phyloP scores from a whole-genome alignment of 495 filamentous ascomycete genomes.

The Penicillium bialowiezense region DNA sequence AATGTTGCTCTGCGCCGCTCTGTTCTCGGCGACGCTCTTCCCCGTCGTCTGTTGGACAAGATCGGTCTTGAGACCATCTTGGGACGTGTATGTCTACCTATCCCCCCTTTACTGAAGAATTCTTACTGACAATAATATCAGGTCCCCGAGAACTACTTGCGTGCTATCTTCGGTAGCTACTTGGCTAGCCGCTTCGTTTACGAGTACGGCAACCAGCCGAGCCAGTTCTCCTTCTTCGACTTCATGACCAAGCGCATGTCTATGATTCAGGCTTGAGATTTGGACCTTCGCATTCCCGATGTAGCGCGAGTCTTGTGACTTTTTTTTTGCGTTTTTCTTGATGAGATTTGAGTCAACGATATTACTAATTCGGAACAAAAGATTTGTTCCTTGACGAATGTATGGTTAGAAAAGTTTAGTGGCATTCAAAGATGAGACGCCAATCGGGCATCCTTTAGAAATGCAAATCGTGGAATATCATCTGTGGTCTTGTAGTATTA shows the following conservation, averaged over 20 bases:
- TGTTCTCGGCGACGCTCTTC: conserved; percentile 82
- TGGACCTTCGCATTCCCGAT: background rate
- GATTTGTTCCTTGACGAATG: conserved; percentile 23
- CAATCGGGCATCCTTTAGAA: conserved; percentile 1
- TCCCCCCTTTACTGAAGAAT: conserved; percentile 1
- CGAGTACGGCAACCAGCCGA: conserved; percentile 84
- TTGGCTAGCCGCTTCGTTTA: conserved; percentile 95
- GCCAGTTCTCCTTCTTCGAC: conserved; percentile 97
- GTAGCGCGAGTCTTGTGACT: background rate
- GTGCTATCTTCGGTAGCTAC: conserved; percentile 94
- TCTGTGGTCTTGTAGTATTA: too few relatives aligned
- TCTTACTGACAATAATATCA: conserved; percentile 31
- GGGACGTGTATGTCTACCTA: conserved; percentile 55
- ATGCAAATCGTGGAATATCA: background rate
- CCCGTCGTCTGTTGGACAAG: conserved; percentile 78
- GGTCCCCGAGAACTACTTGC: conserved; percentile 90
- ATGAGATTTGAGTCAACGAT: conserved; percentile 3
- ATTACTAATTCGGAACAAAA: conserved; percentile 20
- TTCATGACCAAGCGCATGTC: conserved; percentile 64
- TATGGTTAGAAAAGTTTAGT: conserved; percentile 24
- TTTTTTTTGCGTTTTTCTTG: conserved; percentile 3
- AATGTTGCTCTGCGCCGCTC: conserved; percentile 72
- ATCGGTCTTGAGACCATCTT: conserved; percentile 88
- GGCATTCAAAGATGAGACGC: background rate
- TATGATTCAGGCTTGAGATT: conserved; percentile 26